Base-by-base conservation (phyloP, 139 green algal species). In the Micractinium sp. region DNA sequence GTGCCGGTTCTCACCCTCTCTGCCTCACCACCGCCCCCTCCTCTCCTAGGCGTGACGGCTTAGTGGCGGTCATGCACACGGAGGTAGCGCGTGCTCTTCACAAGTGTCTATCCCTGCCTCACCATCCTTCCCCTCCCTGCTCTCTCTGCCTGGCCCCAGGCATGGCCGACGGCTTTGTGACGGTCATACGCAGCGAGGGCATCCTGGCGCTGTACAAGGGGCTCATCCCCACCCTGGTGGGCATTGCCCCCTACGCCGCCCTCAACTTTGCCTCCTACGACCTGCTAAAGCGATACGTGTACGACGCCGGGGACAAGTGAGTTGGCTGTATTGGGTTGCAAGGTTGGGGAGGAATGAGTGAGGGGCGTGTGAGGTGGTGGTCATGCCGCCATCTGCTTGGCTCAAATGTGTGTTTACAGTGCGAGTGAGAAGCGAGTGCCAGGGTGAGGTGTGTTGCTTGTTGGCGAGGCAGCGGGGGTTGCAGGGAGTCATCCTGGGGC, bases 221-320 rank as follows among this genome's bases (percentile, higher is more conserved):
- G 31, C 90, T 99, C 22, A 75, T 93, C n/a, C 97, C 97, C n/a
- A 98, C 97, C 0, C 93, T 99, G 63, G 86, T 98, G 27, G 97
- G 96, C 79, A 97, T 99, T 66, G 97, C 97, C n/a, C 97, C 97
- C 29, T 99, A 98, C 87, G 95, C 97, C 1, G 97, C 97, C 19
- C 87, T 99, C 81, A 99, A 99, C 92, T 99, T 99, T 94, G 95
- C 96, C 20, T 94, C 93, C 0, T 99, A 99, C 81, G 97, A 99
- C 93, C 82, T 98, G 75, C 87, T 96, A 4, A 98, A 98, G 91
- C 93, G 95, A 60, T 82, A 86, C 66, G 74, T 96, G 2, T 98
- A 98, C 90, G 90, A 92, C 29, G 92, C 93, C 0, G 89, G 95
- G 38, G 92, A 90, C 92, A 93, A 90, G 81, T 88, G 29, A 89